phyloP scores from a whole-genome alignment of 371 early-diverging fungal genomes.

The Mucor velutinosus region DNA sequence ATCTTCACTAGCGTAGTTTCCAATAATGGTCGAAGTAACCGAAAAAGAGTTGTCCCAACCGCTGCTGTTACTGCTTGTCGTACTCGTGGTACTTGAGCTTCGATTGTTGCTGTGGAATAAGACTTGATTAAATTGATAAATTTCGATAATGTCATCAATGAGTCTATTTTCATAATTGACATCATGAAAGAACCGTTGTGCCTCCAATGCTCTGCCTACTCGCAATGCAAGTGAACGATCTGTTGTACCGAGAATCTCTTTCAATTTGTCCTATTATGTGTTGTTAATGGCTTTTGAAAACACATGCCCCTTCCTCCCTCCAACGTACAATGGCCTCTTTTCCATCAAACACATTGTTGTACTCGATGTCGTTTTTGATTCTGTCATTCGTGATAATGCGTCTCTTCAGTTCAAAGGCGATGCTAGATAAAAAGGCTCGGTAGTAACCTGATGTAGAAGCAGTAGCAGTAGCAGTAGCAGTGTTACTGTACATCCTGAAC shows the following conservation, averaged over 20 bases:
- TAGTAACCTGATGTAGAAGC: conserved; percentile 32
- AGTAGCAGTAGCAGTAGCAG: too few species aligned
- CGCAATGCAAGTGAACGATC: conserved; percentile 71
- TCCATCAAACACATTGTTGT: conserved; percentile 80
- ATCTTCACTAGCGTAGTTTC: conserved; percentile 20
- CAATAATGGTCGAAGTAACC: conserved; percentile 10
- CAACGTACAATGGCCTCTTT: conserved; percentile 76
- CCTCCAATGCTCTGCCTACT: conserved; percentile 73
- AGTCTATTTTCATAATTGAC: conserved; percentile 67
- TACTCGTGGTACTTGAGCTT: conserved; percentile 8
- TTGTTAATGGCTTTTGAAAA: not conserved
- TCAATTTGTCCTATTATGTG: conserved; percentile 58
- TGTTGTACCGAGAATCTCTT: conserved; percentile 57
- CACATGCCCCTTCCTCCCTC: not conserved
- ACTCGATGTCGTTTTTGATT: conserved; percentile 77
- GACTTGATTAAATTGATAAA: conserved; percentile 65
- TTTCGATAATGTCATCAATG: conserved; percentile 63
- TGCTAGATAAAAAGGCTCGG: conserved; percentile 78
- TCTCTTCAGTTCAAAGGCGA: conserved; percentile 71
- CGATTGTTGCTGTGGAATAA: conserved; percentile 10
- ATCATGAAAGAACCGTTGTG: conserved; percentile 75
- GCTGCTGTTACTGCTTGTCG: conserved; percentile 7
- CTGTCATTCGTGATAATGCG: conserved; percentile 52
- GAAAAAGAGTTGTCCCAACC: conserved; percentile 2
- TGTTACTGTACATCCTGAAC: not conserved